These are phyloP conservation scores for Vaccinium vitisidaea DNA, from an alignment of 148 eudicot species.

Conservation along the genomic window DNA sequence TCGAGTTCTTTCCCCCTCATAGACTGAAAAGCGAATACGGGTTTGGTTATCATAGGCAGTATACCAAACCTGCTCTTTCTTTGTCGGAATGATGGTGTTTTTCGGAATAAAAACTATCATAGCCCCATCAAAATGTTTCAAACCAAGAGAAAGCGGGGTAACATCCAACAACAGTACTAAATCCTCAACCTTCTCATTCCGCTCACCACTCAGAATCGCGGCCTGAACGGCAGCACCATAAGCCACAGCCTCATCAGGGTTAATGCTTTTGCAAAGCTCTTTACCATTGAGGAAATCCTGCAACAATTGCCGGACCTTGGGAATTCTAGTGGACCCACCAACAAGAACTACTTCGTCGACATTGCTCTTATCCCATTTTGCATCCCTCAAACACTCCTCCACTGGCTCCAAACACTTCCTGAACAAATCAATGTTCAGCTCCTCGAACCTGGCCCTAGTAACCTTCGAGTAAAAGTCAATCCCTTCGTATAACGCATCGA, in stretches of 20 bases:
- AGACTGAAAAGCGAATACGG: background rate
- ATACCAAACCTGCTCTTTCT: background rate
- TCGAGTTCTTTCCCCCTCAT: background rate
- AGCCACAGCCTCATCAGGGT: background rate
- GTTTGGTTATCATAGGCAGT: background rate
- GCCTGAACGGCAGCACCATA: background rate
- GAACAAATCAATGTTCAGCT: background rate
- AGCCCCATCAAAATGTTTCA: background rate
- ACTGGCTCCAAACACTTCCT: background rate
- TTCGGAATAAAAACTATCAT: background rate
- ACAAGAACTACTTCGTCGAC: background rate
- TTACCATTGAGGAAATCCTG: background rate
- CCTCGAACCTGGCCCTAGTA: background rate
- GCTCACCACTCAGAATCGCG: background rate
- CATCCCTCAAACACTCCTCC: background rate
- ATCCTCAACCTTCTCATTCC: background rate
- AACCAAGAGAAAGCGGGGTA: background rate
- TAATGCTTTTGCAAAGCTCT: background rate
- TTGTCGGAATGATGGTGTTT: background rate
- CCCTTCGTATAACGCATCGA: background rate
- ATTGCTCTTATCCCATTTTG: background rate
- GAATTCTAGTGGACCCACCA: background rate
- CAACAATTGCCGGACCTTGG: background rate
- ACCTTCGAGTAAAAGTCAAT: too few relatives aligned
- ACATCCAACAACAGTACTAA: background rate